Evolutionary conservation across 2,329 filamentous ascomycete species (phyloP).

Genomic region (Purpureocillium lavendulum): DNA sequence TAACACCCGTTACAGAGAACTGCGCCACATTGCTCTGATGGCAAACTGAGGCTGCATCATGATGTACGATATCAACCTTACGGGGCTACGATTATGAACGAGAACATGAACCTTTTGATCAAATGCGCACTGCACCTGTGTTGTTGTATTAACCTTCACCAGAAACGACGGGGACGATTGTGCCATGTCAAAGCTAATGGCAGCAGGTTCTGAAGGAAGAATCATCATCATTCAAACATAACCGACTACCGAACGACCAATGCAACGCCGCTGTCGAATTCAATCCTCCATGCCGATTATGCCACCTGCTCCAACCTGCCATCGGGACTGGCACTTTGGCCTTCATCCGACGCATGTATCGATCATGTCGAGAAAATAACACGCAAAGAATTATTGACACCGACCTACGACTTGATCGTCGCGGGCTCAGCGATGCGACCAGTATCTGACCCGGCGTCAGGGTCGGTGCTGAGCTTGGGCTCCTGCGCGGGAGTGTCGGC

Average conservation of each 20-base stretch:
- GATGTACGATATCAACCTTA: conserved; percentile 1
- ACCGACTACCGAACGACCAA: too few species aligned
- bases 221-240: not conserved
- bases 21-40: conserved; percentile 47
- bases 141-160: too few species aligned
- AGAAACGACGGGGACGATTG: too few species aligned
- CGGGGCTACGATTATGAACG: not conserved
- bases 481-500: conserved; percentile 5
- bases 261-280: too few species aligned
- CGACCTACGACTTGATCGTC: conserved; percentile 1
- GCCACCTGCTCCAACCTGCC: not conserved
- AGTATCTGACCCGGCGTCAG: conserved; percentile 9
- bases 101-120: not conserved
- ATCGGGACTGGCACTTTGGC: not conserved
- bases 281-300: not conserved
- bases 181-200: too few species aligned
- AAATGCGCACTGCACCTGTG: too few species aligned
- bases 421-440: conserved; percentile 2
- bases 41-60: conserved; percentile 17
- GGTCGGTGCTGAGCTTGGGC: conserved; percentile 9
- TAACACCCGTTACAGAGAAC: too few species aligned
- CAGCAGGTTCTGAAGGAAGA: too few species aligned
- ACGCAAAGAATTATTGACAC: too few species aligned
- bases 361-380: not conserved
- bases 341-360: not conserved